Evolutionary conservation across 352 stramenopile species (phyloP).

Genomic region (Pythium insidiosum): DNA sequence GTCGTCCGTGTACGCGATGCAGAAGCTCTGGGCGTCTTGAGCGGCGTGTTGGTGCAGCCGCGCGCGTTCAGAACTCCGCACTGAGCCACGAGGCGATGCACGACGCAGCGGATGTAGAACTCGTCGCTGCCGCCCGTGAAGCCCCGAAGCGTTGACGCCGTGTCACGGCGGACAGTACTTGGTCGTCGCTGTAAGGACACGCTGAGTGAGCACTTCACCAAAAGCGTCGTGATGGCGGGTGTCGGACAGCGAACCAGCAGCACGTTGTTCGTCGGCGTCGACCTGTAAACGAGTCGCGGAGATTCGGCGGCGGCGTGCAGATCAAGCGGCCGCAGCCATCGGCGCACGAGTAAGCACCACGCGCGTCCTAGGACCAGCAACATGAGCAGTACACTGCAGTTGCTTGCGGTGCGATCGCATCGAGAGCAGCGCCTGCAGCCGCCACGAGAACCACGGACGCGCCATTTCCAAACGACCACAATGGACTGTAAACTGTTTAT

Average conservation of each 20-base stretch:
- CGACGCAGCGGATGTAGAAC: slow-evolving; percentile 53
- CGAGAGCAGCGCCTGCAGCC: too few relatives aligned
- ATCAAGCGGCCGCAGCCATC: slow-evolving; percentile 13
- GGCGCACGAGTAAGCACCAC: slow-evolving; percentile 9
- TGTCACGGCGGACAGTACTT: slow-evolving; percentile 52
- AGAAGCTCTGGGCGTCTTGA: slow-evolving; percentile 57
- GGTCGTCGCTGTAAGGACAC: not conserved
- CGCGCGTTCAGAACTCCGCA: slow-evolving; percentile 68
- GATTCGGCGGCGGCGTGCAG: slow-evolving; percentile 24
- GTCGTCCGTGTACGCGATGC: slow-evolving; percentile 59
- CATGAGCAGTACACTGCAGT: slow-evolving; percentile 6
- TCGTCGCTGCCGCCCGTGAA: slow-evolving; percentile 52
- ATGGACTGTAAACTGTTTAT: too few relatives aligned
- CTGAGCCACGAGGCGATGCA: slow-evolving; percentile 30
- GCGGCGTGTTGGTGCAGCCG: slow-evolving; percentile 47
- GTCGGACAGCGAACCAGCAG: slow-evolving; percentile 29
- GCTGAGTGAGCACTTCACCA: too few relatives aligned
- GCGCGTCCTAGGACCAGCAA: slow-evolving; percentile 8
- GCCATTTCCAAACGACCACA: too few relatives aligned
- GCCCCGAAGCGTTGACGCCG: slow-evolving; percentile 48
- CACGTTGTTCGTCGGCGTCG: slow-evolving; percentile 22
- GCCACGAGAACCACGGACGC: too few relatives aligned
- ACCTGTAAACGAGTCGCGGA: slow-evolving; percentile 31
- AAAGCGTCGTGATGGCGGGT: not conserved
- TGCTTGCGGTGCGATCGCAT: slow-evolving; percentile 8